Base-by-base conservation (phyloP, 202 grass and related monocot genomes). In the Panicum hallii region DNA sequence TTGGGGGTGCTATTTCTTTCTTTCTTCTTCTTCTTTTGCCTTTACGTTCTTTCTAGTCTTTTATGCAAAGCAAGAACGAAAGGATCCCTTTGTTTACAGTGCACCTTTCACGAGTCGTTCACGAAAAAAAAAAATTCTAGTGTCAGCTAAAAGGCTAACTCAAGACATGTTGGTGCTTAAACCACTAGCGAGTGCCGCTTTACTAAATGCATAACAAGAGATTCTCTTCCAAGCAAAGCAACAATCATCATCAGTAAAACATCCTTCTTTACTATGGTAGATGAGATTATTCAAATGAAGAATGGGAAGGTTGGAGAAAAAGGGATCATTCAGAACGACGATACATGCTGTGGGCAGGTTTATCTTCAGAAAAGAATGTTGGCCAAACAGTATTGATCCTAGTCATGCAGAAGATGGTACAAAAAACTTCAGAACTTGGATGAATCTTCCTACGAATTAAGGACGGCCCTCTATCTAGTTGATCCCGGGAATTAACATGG, bases 1-100 rank as follows among this genome's bases (percentile, higher is more conserved):
- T 30, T 70, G 13, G 16, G 32, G 26, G 82, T 64, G 77, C 53
- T 47, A 40, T 46, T 62, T 75, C 62, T 85, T 75, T 80, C 17
- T 57, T 57, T 71, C 32, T 12, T 23, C 15, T 47, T 26, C 26
- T 26, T 26, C 74, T 83, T 40, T 60, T 42, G 49, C 19, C 53
- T 79, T 67, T 67, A 20, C 12, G 41, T 57, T 11, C 20, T 60
- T 9, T 82, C 44, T 58, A 23, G 61, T 26, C 50, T 42, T 6
- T 19, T 11, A 13, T 23, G 1, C 5, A 40, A 56, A 34, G 23
- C 7, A 73, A 19, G 26, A 3, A 34, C 52, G 47, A 50, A 52
- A 73, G 47, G 28, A 4, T 32, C 7, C 8, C 28, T 44, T 68
- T 68, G 66, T 68, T 68, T 68, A 1, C 9, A 44, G 66, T 6